Base-by-base conservation (phyloP, 1,139 yeast genomes). In the Blastobotrys capitulatus region DNA sequence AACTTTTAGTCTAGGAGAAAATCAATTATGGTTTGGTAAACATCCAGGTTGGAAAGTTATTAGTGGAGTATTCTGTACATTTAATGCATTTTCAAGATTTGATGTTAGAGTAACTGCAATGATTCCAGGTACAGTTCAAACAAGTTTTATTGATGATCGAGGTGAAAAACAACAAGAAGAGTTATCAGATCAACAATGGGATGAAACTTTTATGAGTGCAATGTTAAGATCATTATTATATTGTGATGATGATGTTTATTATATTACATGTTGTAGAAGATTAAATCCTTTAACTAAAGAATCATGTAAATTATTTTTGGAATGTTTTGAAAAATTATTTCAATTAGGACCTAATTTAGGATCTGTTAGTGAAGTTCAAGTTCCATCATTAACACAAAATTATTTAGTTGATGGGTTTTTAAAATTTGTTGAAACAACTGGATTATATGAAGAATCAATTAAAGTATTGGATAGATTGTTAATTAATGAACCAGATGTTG, bases 101-200 rank as follows among this genome's bases (percentile, higher is more conserved):
- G 96, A 87, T 62, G 75, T 85, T 57, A 75, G 94, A 38, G 89
- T 87, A 7, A 73, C 80, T 20, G 86, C 81, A 34, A 76, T 75
- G 46, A 73, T 80, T 44, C 90, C 90, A 0, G 92, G 92, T 69
- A 87, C 94, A 45, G 81, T 83, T 10, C 94, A 87, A 62, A 83
- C 95, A 1, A 84, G 79, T 63, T 76, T 83, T 20, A 72, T 86
- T 48, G 79, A 78, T 54, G 70, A 72, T 8, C 66, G 70, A 38
- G 83, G 83, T 20, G 79, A 77, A 47, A 72, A 70, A 54, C 49
- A 66, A 54, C 60, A 58, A 18, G 52, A 50, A 26, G 42, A 42
- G 18, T 68, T 72, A 13, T 64, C 68, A 15, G 73, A 71, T 1
- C 62, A 65, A 29, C 52, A 78, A 34, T 90, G 97, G 97, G 73